Evolutionary conservation across 1,284 basidiomycete genomes (phyloP).

Genomic region (Heterobasidion annosum): DNA sequence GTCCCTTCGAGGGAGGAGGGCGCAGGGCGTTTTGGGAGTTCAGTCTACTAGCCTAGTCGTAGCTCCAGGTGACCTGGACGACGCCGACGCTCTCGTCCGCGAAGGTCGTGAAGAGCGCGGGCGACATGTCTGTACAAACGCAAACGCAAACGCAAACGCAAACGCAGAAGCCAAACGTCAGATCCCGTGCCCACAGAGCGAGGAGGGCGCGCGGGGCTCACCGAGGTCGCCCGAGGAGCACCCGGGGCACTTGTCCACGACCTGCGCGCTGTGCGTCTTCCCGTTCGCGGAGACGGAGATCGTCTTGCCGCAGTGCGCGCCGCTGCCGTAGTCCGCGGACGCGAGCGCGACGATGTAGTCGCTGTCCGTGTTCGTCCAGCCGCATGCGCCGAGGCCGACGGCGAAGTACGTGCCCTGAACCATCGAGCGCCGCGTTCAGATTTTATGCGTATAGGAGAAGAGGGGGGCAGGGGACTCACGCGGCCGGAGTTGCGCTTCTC

Average conservation of each 20-base stretch:
- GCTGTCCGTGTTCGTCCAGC: conserved; percentile 20
- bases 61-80: conserved; percentile 40
- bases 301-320: conserved; percentile 15
- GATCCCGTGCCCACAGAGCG: too few relatives aligned
- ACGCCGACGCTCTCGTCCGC: conserved; percentile 24
- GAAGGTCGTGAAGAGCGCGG: conserved; percentile 35
- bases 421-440: not conserved
- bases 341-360: conserved; percentile 26
- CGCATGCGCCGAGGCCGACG: conserved; percentile 25
- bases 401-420: conserved; percentile 20
- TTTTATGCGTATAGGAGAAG: too few relatives aligned
- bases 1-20: too few relatives aligned
- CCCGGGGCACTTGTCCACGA: conserved; percentile 15
- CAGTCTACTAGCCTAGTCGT: conserved; percentile 20
- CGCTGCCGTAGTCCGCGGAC: conserved; percentile 13
- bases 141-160: not conserved
- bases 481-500: conserved; percentile 3
- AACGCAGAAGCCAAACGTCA: not conserved
- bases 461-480: conserved; percentile 1
- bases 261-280: conserved; percentile 11
- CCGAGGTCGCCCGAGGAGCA: conserved; percentile 15
- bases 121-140: conserved; percentile 40
- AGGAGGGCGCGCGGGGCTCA: not conserved
- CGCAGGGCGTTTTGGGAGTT: too few relatives aligned
- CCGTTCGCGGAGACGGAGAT: conserved; percentile 15